Evolutionary conservation across 495 filamentous ascomycete species (phyloP).

Genomic region (Xylaria telfairii): DNA sequence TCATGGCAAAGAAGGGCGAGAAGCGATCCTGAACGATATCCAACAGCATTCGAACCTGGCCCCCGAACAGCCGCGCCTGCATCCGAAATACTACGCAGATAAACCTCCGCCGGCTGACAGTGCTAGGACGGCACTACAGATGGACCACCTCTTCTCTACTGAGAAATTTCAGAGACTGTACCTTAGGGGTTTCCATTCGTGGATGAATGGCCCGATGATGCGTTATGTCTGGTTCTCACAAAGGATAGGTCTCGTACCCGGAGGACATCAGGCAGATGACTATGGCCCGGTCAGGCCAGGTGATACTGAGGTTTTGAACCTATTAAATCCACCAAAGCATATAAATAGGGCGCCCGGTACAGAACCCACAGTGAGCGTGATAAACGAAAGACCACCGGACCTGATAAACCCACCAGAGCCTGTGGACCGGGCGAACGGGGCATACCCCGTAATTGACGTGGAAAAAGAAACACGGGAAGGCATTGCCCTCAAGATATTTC

Average conservation of each 20-base stretch:
- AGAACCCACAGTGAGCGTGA: too few relatives aligned
- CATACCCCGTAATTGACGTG: neutral
- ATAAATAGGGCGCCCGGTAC: too few relatives aligned
- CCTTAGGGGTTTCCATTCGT: neutral
- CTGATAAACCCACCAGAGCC: neutral
- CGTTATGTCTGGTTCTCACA: constrained; percentile 3
- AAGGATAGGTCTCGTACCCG: neutral
- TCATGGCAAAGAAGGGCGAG: neutral
- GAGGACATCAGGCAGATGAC: neutral
- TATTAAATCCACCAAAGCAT: neutral
- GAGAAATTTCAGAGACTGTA: neutral
- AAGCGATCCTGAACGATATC: neutral
- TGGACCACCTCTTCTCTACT: neutral
- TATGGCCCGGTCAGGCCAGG: neutral
- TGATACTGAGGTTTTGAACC: neutral
- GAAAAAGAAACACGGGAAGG: neutral
- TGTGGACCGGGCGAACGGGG: too few relatives aligned
- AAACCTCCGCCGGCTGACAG: neutral
- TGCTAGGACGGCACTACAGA: neutral
- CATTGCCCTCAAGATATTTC: neutral
- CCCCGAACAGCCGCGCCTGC: neutral
- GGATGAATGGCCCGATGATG: constrained; percentile 10
- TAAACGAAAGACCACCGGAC: too few relatives aligned
- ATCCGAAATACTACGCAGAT: constrained; percentile 11
- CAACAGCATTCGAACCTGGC: neutral